Conservation (phyloP, 371 early-diverging fungal genomes). For the Mortierella sp. region DNA sequence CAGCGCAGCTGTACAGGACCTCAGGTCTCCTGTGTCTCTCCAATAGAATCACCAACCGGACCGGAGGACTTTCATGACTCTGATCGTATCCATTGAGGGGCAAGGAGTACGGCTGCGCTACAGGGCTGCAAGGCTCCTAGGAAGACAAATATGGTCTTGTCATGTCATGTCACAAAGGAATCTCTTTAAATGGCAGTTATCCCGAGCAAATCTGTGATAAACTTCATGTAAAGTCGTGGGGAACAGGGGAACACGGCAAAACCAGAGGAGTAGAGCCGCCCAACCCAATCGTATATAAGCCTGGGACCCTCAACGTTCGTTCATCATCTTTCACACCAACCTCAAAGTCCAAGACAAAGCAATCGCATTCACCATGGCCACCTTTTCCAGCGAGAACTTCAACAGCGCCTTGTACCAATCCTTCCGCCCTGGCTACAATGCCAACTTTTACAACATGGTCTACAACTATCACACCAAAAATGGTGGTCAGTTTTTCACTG, state of each 20-base stretch:
- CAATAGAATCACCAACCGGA: too few species aligned
- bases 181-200: background rate
- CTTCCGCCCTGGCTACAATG: conserved; percentile 60
- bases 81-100: too few species aligned
- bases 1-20: too few species aligned
- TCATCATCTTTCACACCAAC: background rate
- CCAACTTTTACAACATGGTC: conserved; percentile 46
- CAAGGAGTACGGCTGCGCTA: background rate
- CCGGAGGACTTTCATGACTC: too few species aligned
- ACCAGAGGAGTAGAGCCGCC: too few species aligned
- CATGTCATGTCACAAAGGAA: background rate
- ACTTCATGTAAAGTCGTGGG: background rate
- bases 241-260: too few species aligned
- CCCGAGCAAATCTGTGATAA: background rate
- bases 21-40: too few species aligned
- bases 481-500: conserved; percentile 48
- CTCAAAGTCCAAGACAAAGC: background rate
- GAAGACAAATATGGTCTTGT: background rate
- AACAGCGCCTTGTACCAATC: conserved; percentile 53
- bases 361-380: conserved; percentile 40
- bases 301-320: too few species aligned
- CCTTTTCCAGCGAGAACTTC: conserved; percentile 53
- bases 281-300: too few species aligned
- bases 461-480: conserved; percentile 56
- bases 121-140: background rate